Base-by-base conservation (phyloP, 2,329 filamentous ascomycete species). In the Fusarium fujikuroi region DNA sequence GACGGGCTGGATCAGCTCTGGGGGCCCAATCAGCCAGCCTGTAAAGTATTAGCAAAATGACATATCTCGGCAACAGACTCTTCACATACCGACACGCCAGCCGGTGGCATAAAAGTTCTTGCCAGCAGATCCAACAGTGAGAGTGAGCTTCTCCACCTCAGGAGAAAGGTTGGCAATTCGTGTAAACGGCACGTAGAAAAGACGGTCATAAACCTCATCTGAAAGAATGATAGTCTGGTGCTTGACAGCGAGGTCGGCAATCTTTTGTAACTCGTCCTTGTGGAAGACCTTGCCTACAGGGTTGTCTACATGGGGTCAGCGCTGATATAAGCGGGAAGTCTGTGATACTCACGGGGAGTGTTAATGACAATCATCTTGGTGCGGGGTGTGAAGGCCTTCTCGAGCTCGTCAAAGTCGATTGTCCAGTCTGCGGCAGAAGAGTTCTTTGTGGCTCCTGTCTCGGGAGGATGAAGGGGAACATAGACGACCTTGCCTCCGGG, bases 41-140 rank as follows among this genome's bases (percentile, higher is more conserved):
- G 30, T 3, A 30, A 15, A 36, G 23, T 42, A 39, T 76, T 9
- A 77, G 60, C 34, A 34, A 21, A 25, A 23, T 32, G 3, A 0
- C 16, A 34, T 19, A 4, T 1, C 19, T 19, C 5, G n/a, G 18
- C 2, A 5, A 11, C n/a, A 15, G 34, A 16, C 4, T 18, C 32
- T 53, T 7, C 25, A 79, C 85, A 23, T 76, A 85, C 86, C 90
- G 9, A 98, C 95, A 65, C 96, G 92, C 96, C 96, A 99, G 53
- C 96, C 96, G 0, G 96, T 99, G 63, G 94, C 94, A 80, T 98
- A 98, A 83, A 99, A 99, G 86, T 96, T 97, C 88, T 99, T 99
- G 77, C 96, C 96, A 2, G 95, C 96, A 1, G 95, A 97, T 25
- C 96, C 96, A 36, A 99, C 96, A 0, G 96, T 98, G 54, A 99